Percentiles rank a stretch among this genome's conserved stretches.
phyloP scores from a whole-genome alignment of 176 grass and related monocot species.

The Zea luxurians region DNA sequence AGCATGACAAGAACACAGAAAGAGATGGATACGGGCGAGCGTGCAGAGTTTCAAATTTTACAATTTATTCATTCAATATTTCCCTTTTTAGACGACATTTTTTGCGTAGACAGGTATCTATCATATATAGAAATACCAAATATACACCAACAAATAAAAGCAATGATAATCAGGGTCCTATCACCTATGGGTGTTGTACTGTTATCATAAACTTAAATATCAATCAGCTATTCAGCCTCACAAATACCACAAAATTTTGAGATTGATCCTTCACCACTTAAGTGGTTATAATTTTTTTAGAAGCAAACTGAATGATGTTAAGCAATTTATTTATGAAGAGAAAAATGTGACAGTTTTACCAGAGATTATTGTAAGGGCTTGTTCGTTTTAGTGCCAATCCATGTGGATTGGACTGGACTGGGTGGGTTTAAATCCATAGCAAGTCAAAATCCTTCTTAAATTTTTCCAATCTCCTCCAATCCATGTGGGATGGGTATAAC shows the following conservation, averaged over 20 bases:
- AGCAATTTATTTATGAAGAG: not conserved
- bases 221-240: not conserved
- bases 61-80: too few relatives aligned
- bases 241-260: not conserved
- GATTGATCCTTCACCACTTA: not conserved
- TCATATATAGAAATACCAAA: not conserved
- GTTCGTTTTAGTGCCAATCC: too few relatives aligned
- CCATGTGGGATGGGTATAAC: too few relatives aligned
- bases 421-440: too few relatives aligned
- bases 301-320: not conserved
- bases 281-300: conserved; percentile 1
- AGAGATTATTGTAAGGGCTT: not conserved
- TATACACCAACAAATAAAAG: not conserved
- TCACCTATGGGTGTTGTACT: not conserved
- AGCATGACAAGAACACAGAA: not conserved
- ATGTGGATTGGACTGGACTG: too few relatives aligned
- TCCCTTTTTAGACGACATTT: too few relatives aligned
- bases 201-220: not conserved
- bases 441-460: too few relatives aligned
- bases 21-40: not conserved
- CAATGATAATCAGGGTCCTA: not conserved
- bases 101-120: too few relatives aligned
- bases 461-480: too few relatives aligned
- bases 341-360: not conserved
- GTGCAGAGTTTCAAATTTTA: too few relatives aligned